Base-by-base conservation (phyloP, 192 early-diverging fungal species). In the Umbelopsis ramanniana region DNA sequence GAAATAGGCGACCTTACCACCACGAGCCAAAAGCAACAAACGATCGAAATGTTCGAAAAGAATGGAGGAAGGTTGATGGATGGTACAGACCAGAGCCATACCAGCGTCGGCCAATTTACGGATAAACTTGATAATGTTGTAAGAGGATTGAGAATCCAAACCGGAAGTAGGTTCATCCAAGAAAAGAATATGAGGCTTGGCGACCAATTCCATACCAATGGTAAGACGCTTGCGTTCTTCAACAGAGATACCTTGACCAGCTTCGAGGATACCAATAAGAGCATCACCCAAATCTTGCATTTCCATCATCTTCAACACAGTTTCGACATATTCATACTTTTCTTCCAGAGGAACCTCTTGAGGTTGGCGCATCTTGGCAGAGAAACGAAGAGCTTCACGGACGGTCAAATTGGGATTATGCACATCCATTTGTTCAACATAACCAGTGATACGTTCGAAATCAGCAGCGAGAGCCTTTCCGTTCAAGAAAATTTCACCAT, bases 371-470 rank as follows among this genome's bases (percentile, higher is more conserved):
- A 95, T 85, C 66, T 89, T 78, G 15, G 94, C 94, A 8, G 92
- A 92, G 81, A 89, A 93, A 63, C 89, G 79, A 46, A 98, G 91
- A 10, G 95, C 92, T 75, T 98, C 96, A 74, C 91, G 90, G 7
- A 98, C 96, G 7, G 96, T 98, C 70, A 95, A 84, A 55, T 94
- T 95, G 29, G 89, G 85, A 78, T 92, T 90, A 72, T 94, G 83
- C 12, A 91, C 87, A 83, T 97, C 96, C 76, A 96, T 94, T 72
- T 98, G 96, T 77, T 96, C 95, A 35, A 96, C 94, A 77, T 93
- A 96, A 46, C 93, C 86, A 19, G 86, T 82, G 3, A 86, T 81
- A 24, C 85, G 85, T 69, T 87, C 84, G 68, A 82, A 89, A 71
- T 89, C 82, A 26, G 78, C 70, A 54, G 81, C 75, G n/a, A 78